phyloP scores from a whole-genome alignment of 1,139 yeast genomes.

The Taphrina communis region DNA sequence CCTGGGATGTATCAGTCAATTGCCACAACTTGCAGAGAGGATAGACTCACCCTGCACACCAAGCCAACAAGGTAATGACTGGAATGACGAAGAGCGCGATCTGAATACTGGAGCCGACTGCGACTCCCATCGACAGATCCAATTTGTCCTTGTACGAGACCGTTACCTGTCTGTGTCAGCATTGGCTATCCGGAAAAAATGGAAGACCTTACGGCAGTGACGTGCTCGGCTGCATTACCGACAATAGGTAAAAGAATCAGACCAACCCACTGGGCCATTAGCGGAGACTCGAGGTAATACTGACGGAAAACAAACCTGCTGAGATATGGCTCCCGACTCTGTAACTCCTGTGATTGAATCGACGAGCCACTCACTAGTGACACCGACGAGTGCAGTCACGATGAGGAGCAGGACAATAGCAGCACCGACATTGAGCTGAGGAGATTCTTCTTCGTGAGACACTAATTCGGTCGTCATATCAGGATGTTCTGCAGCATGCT shows the following conservation, averaged over 20 bases:
- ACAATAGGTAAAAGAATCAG: slow-evolving; percentile 92
- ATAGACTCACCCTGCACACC: slow-evolving; percentile 80
- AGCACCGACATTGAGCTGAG: slow-evolving; percentile 25
- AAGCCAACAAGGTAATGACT: slow-evolving; percentile 50
- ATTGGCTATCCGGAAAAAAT: slow-evolving; percentile 49
- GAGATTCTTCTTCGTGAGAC: slow-evolving; percentile 48
- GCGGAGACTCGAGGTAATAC: neutral
- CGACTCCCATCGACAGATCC: slow-evolving; percentile 15
- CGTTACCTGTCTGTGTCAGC: slow-evolving; percentile 88
- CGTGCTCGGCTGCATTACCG: slow-evolving; percentile 99
- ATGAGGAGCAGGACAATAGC: slow-evolving; percentile 54
- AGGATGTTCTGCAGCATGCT: slow-evolving; percentile 52
- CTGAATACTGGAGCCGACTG: slow-evolving; percentile 66
- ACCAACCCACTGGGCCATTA: slow-evolving; percentile 61
- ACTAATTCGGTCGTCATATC: slow-evolving; percentile 48
- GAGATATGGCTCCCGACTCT: slow-evolving; percentile 79
- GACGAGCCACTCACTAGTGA: slow-evolving; percentile 92
- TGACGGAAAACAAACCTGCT: slow-evolving; percentile 62
- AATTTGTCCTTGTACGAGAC: slow-evolving; percentile 71
- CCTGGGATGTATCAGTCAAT: slow-evolving; percentile 51
- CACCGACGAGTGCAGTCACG: slow-evolving; percentile 83
- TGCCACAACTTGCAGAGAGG: too few species aligned
- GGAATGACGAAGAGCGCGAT: slow-evolving; percentile 25
- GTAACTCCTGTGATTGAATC: slow-evolving; percentile 91
- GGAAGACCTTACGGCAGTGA: slow-evolving; percentile 77